Evolutionary conservation across 306 rosid species (phyloP).

Genomic region (Cicer chorassanicum): DNA sequence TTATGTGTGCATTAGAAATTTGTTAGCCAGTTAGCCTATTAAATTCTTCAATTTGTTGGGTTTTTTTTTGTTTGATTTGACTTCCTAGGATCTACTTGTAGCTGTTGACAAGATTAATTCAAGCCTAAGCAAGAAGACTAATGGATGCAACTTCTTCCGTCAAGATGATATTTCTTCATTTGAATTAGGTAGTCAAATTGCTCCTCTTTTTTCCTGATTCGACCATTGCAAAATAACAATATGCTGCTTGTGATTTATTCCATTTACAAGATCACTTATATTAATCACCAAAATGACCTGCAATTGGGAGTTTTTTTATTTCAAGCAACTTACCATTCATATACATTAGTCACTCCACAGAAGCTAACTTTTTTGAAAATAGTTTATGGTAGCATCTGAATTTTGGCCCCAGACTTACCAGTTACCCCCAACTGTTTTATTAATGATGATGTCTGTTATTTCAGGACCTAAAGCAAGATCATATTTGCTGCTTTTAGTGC

Average conservation of each 20-base stretch:
- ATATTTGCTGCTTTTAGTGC: constrained; percentile 57
- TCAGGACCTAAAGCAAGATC: constrained; percentile 63
- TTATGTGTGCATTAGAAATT: neutral
- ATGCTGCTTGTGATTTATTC: constrained; percentile 33
- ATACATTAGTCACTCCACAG: neutral
- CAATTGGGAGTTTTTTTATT: constrained; percentile 4
- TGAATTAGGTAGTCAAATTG: constrained; percentile 63
- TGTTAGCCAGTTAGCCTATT: constrained; percentile 29
- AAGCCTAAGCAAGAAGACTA: constrained; percentile 58
- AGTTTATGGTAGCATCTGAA: neutral
- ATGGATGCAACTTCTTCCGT: constrained; percentile 59
- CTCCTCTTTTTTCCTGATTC: constrained; percentile 21
- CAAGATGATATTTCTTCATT: constrained; percentile 85
- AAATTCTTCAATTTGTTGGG: neutral
- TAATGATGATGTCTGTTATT: constrained; percentile 30
- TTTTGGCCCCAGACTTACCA: neutral
- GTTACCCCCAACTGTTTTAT: neutral
- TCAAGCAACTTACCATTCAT: constrained; percentile 3
- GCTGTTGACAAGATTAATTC: constrained; percentile 91
- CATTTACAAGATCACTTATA: neutral
- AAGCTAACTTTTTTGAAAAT: neutral
- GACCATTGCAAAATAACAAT: neutral
- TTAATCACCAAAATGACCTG: neutral
- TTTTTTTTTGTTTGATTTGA: constrained; percentile 23
- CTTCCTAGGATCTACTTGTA: constrained; percentile 66